Evolutionary conservation across 345 rosid genomes (phyloP).

Genomic region (Firmiana major): DNA sequence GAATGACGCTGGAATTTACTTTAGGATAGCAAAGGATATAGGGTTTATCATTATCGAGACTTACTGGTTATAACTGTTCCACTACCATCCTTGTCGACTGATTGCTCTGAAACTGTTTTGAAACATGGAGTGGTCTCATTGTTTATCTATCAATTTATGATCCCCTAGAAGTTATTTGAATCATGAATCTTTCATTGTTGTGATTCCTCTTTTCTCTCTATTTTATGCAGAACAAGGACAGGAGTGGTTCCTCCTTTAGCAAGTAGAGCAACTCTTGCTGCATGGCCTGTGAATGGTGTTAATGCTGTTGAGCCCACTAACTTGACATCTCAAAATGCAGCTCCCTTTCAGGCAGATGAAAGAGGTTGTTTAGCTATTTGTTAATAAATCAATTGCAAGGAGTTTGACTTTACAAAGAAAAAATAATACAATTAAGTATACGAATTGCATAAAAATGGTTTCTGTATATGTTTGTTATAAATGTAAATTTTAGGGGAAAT

Average conservation of each 20-base stretch:
- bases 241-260: constrained; percentile 63
- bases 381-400: constrained; percentile 4
- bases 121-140: neutral
- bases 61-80: neutral
- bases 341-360: constrained; percentile 29
- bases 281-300: constrained; percentile 53
- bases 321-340: constrained; percentile 31
- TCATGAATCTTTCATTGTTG: neutral
- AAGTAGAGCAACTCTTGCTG: constrained; percentile 80
- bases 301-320: constrained; percentile 32
- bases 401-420: neutral
- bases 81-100: neutral
- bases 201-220: neutral
- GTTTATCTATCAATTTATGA: constrained; percentile 2
- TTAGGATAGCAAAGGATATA: neutral
- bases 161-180: neutral
- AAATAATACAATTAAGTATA: neutral
- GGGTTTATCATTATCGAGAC: neutral
- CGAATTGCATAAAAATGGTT: neutral
- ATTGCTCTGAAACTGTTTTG: neutral
- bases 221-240: constrained; percentile 53
- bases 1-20: neutral
- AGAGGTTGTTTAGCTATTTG: constrained; percentile 37
- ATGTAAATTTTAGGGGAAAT: neutral
- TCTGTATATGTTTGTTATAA: neutral